A percentile compares a stretch with the other conserved stretches of the same genome.
Evolutionary conservation across 768 basidiomycete genomes (phyloP).

Genomic region (Hericium coralloides): DNA sequence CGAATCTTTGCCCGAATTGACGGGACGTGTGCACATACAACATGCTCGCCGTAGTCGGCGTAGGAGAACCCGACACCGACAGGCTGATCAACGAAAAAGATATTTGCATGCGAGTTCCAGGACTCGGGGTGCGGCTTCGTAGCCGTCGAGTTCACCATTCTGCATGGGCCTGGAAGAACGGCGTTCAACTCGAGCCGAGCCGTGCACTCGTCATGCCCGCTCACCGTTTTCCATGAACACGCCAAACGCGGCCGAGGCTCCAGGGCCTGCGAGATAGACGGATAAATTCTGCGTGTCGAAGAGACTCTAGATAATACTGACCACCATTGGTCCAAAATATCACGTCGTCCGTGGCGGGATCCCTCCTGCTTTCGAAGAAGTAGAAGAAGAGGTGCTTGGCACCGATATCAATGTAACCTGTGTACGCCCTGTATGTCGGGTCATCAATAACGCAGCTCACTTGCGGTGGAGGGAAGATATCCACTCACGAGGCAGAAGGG

Average conservation of each 20-base stretch:
- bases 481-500: not conserved
- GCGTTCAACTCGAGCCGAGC: not conserved
- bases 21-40: constrained; percentile 27
- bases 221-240: constrained; percentile 43
- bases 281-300: not conserved
- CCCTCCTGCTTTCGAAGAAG: constrained; percentile 38
- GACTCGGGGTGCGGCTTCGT: constrained; percentile 46
- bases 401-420: constrained; percentile 60
- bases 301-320: constrained; percentile 2
- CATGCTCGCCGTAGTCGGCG: constrained; percentile 50
- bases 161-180: constrained; percentile 38
- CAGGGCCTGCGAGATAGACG: constrained; percentile 11
- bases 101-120: constrained; percentile 61
- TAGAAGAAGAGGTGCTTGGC: constrained; percentile 65
- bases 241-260: constrained; percentile 22
- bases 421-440: constrained; percentile 37
- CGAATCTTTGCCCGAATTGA: not conserved
- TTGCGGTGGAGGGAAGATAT: not conserved
- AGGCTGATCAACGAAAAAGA: constrained; percentile 39
- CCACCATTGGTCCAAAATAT: constrained; percentile 31
- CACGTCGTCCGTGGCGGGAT: constrained; percentile 23
- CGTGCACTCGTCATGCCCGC: not conserved
- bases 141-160: constrained; percentile 38
- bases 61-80: constrained; percentile 29
- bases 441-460: not conserved